phyloP scores from a whole-genome alignment of 345 rosid genomes.

The Fremontodendron californicum region DNA sequence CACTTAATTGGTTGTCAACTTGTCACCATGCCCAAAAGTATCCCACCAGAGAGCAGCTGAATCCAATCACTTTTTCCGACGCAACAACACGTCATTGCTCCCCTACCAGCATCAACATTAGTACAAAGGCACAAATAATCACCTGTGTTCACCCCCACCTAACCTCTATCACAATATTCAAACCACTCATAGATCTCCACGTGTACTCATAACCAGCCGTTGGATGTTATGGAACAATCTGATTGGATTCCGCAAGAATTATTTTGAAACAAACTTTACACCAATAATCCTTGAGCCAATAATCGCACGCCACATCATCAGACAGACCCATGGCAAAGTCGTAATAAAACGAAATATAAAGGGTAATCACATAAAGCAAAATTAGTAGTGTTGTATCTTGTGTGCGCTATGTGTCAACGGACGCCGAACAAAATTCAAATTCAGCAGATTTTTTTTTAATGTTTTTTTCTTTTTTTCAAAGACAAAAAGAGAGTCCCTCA shows the following conservation, averaged over 20 bases:
- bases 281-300: conserved; percentile 1
- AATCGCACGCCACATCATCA: background rate
- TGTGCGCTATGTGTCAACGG: conserved; percentile 42
- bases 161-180: no score
- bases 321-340: background rate
- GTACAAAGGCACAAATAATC: background rate
- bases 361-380: background rate
- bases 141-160: conserved; percentile 6
- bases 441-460: conserved; percentile 16
- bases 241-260: background rate
- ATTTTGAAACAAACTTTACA: background rate
- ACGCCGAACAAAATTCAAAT: conserved; percentile 41
- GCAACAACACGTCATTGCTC: conserved; percentile 26
- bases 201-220: background rate
- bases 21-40: background rate
- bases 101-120: background rate
- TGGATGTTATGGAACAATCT: background rate
- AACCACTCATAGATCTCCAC: background rate
- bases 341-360: background rate
- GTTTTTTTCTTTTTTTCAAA: no score
- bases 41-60: background rate
- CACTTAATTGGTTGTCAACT: background rate
- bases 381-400: conserved; percentile 17
- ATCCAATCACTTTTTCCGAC: conserved; percentile 14
- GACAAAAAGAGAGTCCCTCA: background rate